Conservation (phyloP, 352 stramenopile species). For the Peronospora belbahrii region DNA sequence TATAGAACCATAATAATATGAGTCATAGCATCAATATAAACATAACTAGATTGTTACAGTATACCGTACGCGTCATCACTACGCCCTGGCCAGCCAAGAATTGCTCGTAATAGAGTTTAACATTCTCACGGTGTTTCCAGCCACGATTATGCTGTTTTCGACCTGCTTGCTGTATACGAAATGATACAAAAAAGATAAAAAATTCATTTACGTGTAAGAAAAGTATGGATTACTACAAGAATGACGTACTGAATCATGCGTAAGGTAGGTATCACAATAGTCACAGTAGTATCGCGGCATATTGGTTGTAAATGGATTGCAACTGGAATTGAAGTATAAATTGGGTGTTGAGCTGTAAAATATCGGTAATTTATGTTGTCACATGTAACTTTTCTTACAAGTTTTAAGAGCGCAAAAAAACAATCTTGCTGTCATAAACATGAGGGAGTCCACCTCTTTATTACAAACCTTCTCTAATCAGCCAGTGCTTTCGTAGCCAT, state of each 20-base stretch:
- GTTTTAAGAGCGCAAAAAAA: too few species aligned
- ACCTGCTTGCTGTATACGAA: slow-evolving; percentile 65
- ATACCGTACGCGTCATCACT: slow-evolving; percentile 65
- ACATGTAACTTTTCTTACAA: too few species aligned
- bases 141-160: slow-evolving; percentile 91
- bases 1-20: slow-evolving; percentile 10
- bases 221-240: not conserved
- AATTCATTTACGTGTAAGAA: not conserved
- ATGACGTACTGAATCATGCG: slow-evolving; percentile 84
- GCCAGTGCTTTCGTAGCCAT: slow-evolving; percentile 5
- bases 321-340: slow-evolving; percentile 1
- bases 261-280: slow-evolving; percentile 93
- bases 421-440: too few species aligned
- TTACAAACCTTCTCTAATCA: too few species aligned
- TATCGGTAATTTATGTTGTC: too few species aligned
- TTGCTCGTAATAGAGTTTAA: slow-evolving; percentile 91
- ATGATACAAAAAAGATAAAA: slow-evolving; percentile 5
- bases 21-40: not conserved
- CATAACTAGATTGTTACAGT: not conserved
- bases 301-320: slow-evolving; percentile 1
- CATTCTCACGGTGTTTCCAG: slow-evolving; percentile 93
- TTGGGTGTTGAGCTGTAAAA: not conserved
- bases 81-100: slow-evolving; percentile 68
- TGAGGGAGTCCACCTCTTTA: too few species aligned
- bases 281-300: slow-evolving; percentile 94